Evolutionary conservation across 768 basidiomycete genomes (phyloP).

Genomic region (Lenzites betulinus): DNA sequence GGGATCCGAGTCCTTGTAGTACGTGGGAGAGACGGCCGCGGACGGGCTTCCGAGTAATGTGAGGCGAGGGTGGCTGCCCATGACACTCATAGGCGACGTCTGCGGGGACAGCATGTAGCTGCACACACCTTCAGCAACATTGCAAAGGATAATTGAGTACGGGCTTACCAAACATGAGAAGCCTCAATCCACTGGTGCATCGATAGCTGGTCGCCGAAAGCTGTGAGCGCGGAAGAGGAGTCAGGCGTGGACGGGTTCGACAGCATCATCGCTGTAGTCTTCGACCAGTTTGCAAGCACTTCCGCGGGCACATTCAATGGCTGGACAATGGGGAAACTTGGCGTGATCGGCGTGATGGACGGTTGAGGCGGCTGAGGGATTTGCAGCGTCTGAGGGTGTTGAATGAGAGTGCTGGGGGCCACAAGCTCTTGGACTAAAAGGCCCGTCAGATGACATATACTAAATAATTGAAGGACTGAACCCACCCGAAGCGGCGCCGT

Average conservation of each 20-base stretch:
- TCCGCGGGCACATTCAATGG: conserved; percentile 58
- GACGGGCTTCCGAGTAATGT: conserved; percentile 71
- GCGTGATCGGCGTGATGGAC: conserved; percentile 58
- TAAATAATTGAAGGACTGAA: conserved; percentile 4
- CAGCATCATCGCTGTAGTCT: conserved; percentile 82
- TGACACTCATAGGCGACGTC: conserved; percentile 70
- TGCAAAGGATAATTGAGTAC: neutral
- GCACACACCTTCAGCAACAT: neutral
- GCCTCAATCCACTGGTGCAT: conserved; percentile 77
- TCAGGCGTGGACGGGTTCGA: conserved; percentile 70
- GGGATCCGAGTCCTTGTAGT: conserved; percentile 68
- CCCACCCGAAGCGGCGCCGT: conserved; percentile 75
- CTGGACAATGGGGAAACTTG: conserved; percentile 52
- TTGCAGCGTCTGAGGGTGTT: conserved; percentile 42
- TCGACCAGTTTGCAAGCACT: conserved; percentile 77
- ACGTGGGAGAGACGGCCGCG: conserved; percentile 42
- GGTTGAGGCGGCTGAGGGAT: conserved; percentile 35
- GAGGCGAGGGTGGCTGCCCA: conserved; percentile 69
- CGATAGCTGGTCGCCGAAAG: conserved; percentile 81
- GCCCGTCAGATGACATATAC: conserved; percentile 13
- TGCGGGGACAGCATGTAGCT: conserved; percentile 89
- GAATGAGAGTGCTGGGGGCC: conserved; percentile 41
- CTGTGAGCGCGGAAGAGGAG: conserved; percentile 72
- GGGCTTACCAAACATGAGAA: conserved; percentile 88
- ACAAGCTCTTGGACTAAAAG: conserved; percentile 71